These are phyloP conservation scores for Odontarrhena argentea DNA, from an alignment of 345 rosid species.

Conservation along the genomic window DNA sequence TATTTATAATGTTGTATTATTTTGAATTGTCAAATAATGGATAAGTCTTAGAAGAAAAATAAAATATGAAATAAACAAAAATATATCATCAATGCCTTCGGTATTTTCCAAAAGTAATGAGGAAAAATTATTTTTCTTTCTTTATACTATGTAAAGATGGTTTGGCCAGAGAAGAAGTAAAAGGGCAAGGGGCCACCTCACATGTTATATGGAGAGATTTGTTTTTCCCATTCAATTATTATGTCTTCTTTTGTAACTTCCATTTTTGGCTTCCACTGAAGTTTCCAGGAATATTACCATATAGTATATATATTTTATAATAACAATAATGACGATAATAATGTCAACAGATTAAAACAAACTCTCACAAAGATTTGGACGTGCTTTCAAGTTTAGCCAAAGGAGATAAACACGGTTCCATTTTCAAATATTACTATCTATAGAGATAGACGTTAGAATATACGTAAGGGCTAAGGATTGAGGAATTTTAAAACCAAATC, in stretches of 20 bases:
- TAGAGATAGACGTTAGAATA: background rate
- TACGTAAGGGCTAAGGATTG: background rate
- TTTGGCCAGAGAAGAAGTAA: constrained; percentile 26
- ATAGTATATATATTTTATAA: background rate
- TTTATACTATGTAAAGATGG: constrained; percentile 13
- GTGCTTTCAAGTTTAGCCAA: constrained; percentile 7
- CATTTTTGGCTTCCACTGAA: constrained; percentile 39
- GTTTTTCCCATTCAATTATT: constrained; percentile 35
- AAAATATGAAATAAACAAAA: no score
- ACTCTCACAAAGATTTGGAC: constrained; percentile 14
- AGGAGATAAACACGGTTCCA: background rate
- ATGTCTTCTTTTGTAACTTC: constrained; percentile 37
- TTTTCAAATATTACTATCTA: background rate
- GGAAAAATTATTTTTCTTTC: background rate
- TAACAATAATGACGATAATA: constrained; percentile 13
- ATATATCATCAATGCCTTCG: no score
- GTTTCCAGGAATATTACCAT: constrained; percentile 27
- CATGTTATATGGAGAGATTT: constrained; percentile 20
- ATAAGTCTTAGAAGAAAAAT: background rate
- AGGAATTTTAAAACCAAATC: constrained; percentile 6
- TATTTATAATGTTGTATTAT: background rate
- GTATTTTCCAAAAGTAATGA: no score
- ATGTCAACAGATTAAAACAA: background rate
- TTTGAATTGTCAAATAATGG: background rate
- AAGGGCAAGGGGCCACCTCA: constrained; percentile 39